Evolutionary conservation across 768 basidiomycete genomes (phyloP), one percentile per base, ranked within the genome.

Genomic region (Lepiota venenata): DNA sequence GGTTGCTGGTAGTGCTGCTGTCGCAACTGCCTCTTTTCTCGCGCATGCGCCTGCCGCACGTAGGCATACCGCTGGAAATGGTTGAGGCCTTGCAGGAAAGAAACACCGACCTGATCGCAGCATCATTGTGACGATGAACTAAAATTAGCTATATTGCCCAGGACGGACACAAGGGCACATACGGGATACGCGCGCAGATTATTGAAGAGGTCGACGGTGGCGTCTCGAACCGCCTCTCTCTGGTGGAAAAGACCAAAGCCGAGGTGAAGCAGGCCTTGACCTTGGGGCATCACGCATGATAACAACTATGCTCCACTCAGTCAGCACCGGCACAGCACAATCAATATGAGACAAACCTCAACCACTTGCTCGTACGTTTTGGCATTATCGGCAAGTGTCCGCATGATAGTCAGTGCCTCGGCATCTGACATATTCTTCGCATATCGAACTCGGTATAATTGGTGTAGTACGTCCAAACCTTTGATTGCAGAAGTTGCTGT

Each of bases 161-260:
- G 56, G 41, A 42, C 15, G 42, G 52, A 41, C 11, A 42, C 15
- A 58, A 39, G 38, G 41, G 44, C 42, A 70, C 84, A 61, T 66
- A 96, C 95, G 16, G 91, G 82, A 64, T 86, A 86, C 21, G 74
- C 69, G 44, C 92, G 83, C 36, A 98, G 65, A 57, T 85, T 83
- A 64, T 91, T 87, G 60, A 98, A 85, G 45, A 97, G 74, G 55
- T 93, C 89, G 29, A 98, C 82, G 0, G 92, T 89, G 14, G 81
- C 76, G 27, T 92, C 88, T 20, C 92, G 83, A 32, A 94, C 81
- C 6, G 73, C 62, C 59, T 92, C 83, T 46, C 81, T 78, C 51
- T 91, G 91, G 70, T 98, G 96, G 72, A 98, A 97, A 5, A 98
- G 74, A 9, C 91, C 88, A 66, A 97, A 94, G 32, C 87, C 87